Evolutionary conservation across 257 asterid species (phyloP), one percentile per base, ranked within the genome.

Genomic region (Capsicum baccatum): DNA sequence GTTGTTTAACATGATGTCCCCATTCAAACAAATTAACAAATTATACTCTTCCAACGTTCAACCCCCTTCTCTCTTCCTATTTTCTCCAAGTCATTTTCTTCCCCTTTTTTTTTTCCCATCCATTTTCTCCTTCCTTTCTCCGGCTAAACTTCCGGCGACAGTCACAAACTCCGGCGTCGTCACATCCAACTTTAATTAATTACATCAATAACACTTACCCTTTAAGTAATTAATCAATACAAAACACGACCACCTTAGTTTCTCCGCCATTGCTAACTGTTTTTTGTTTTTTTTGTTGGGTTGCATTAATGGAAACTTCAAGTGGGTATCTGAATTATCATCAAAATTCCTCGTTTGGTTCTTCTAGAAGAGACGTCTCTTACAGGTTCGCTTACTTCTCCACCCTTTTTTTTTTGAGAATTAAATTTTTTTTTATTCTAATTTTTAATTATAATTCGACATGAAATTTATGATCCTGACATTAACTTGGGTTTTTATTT

Each of bases 281-380:
- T 47, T 63, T 10, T 63, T 21, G 21, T 21, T 63, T 59, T 9
- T 21, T n/a, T n/a, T 60, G 10, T 60, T n/a, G 9, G 19, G 62
- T 59, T 74, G 44, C 60, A 74, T 50, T 21, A 8, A 76, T 78
- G 81, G 81, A 78, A 78, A 78, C 81, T 13, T 21, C 63, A 26
- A 78, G 64, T 78, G 81, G 81, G 15, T 78, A 78, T 78, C 50
- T 78, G 47, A 78, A 78, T 78, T 54, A 78, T 78, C 48, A 78
- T 78, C 64, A 78, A 78, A 5, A 54, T 78, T 13, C 50, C 64
- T 78, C 81, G 14, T 54, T 78, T 78, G 64, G 81, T 78, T 78
- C 64, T 54, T 78, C 81, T 54, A 26, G 81, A 15, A 54, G 81
- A 54, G 81, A 78, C 14, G 81, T 78, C 12, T 78, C 64, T 54